A percentile compares a stretch with the other conserved stretches of the same genome.
phyloP scores from a whole-genome alignment of 1,284 basidiomycete genomes.

The Leccinum solheimii region DNA sequence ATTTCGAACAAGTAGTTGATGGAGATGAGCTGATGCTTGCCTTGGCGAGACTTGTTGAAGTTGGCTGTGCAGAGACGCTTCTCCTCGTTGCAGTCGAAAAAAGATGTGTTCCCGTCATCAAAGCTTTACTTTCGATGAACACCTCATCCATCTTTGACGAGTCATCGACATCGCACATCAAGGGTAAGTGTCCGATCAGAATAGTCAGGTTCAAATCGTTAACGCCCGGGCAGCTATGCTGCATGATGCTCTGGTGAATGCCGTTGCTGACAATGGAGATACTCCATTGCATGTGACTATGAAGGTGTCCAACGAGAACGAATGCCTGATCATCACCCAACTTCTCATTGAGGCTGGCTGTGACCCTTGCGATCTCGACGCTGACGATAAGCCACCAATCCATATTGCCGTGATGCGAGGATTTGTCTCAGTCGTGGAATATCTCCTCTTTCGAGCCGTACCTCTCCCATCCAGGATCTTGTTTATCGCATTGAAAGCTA shows the following conservation, averaged over 20 bases:
- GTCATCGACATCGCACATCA: not conserved
- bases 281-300: not conserved
- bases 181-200: not conserved
- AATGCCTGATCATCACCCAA: not conserved
- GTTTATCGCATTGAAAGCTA: not conserved
- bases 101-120: not conserved
- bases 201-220: not conserved
- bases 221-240: not conserved
- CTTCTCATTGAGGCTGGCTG: not conserved
- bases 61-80: not conserved
- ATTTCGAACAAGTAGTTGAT: not conserved
- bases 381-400: not conserved
- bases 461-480: conserved; percentile 4
- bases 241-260: not conserved
- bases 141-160: not conserved
- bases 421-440: conserved; percentile 1
- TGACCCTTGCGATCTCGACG: not conserved
- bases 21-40: not conserved
- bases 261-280: not conserved
- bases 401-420: not conserved
- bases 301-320: not conserved
- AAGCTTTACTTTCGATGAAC: not conserved
- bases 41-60: not conserved
- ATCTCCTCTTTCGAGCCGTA: not conserved
- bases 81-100: not conserved